Evolutionary conservation across 495 filamentous ascomycete species (phyloP), one percentile per base, ranked within the genome.

Genomic region (Podospora conica): DNA sequence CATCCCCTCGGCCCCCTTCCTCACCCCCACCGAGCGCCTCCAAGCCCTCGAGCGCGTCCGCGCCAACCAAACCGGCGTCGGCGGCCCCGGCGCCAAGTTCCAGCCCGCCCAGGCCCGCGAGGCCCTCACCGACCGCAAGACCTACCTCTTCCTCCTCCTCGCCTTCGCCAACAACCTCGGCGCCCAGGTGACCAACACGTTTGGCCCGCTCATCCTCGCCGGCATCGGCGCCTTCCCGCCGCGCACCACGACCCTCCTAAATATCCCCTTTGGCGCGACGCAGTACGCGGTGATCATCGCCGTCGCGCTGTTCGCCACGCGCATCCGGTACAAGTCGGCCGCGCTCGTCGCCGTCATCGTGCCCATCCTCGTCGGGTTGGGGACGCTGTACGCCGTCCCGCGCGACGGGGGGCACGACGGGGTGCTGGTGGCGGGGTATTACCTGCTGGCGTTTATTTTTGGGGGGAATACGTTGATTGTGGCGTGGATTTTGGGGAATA

Each of bases 211-310:
- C 22, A 88, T 90, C 57, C 66, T 89, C n/a, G 75, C 70, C n/a
- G 86, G 86, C 0, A 74, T 89, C 0, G 84, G 84, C 6, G 40
- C 15, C 15, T 87, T 84, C 59, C 81, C 86, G 69, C 82, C 83
- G 31, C 85, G 84, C 75, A 79, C 48, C 5, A 85, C 86, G 0
- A 85, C 86, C 15, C 82, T 89, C 8, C 81, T 90, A 5, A 89
- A 89, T 63, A 89, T 83, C 66, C 86, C 87, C 0, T 86, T 84
- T 24, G 87, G 87, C 1, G 76, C 82, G 3, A 77, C 90, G 55
- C 83, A 82, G 64, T 83, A 86, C 54, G 48, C 79, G 20, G 81
- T 82, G 63, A 86, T 86, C n/a, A 69, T 90, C 0, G 66, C 82
- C 18, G 81, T 84, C 2, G 85, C 85, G 0, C 86, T 74, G 65